Base-by-base conservation (phyloP, 1,139 yeast species). In the Zygosaccharomyces sapae region DNA sequence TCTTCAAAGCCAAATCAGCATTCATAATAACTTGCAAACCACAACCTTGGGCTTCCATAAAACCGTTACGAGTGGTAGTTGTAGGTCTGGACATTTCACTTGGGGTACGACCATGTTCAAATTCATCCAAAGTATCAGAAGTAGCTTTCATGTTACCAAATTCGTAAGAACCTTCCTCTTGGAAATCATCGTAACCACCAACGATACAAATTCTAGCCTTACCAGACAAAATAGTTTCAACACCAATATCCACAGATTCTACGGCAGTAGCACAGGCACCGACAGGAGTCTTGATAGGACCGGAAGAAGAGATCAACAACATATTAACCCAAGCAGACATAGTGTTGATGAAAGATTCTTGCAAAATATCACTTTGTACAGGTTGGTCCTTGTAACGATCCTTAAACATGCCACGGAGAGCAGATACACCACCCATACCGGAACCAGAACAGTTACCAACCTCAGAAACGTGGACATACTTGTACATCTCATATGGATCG, bases 271-370 rank as follows among this genome's bases (percentile, higher is more conserved):
- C 98, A 78, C 98, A 92, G 42, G 98, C 98, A 75, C 96, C 98
- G 51, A 92, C 98, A 48, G 98, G 97, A 27, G 98, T 92, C 79
- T 90, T 90, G 70, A 90, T 89, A 54, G 98, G 98, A 73, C 98
- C 98, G 52, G 97, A 87, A n/a, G 97, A 85, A 20, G 97, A 90
- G 56, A 92, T 76, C 69, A 92, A 77, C 76, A 92, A 80, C 98
- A 92, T 92, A 67, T 92, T 92, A 58, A 92, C 96, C 98, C 98
- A 92, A 55, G 98, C 98, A 58, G 96, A 80, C 97, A 92, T 90
- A 51, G 98, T 92, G 77, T 92, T 92, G 74, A 92, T 89, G 73
- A 92, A 92, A 50, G 98, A 90, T 72, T 92, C 98, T 74, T 90
- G 98, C 62, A 92, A 77, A 60, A 92, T 85, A 72, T 92, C 98